These are phyloP conservation scores for Ophidiomyces ophidiicola DNA, from an alignment of 2,329 filamentous ascomycete genomes.

Conservation along the genomic window DNA sequence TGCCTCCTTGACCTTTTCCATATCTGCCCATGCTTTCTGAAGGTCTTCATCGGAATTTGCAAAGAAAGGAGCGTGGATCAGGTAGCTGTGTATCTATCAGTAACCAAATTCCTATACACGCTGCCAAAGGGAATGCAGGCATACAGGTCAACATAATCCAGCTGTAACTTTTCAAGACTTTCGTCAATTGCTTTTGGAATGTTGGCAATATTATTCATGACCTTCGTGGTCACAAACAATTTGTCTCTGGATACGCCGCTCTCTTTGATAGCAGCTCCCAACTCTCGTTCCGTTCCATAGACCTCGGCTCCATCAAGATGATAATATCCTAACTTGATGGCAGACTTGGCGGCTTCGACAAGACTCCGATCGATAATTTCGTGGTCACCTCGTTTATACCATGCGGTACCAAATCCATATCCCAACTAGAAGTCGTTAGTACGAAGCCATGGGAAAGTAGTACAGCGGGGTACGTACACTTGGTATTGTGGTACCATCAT, in stretches of 20 bases:
- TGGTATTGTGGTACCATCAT: slow-evolving; percentile 45
- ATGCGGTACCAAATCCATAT: slow-evolving; percentile 53
- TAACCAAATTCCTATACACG: background rate
- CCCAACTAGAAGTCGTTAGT: slow-evolving; percentile 41
- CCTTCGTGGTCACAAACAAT: slow-evolving; percentile 47
- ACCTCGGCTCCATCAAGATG: slow-evolving; percentile 54
- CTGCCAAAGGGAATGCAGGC: slow-evolving; percentile 12
- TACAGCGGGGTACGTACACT: slow-evolving; percentile 32
- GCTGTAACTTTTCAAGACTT: slow-evolving; percentile 47
- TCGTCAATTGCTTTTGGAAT: slow-evolving; percentile 44
- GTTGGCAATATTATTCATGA: slow-evolving; percentile 41
- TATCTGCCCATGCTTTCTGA: slow-evolving; percentile 46
- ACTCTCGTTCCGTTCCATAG: slow-evolving; percentile 39
- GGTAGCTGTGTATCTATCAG: slow-evolving; percentile 34
- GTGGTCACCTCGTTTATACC: slow-evolving; percentile 45
- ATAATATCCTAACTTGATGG: slow-evolving; percentile 47
- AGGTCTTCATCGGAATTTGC: slow-evolving; percentile 42
- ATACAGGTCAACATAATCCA: slow-evolving; percentile 52
- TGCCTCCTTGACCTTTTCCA: slow-evolving; percentile 46
- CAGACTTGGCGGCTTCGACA: slow-evolving; percentile 45
- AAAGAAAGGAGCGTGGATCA: slow-evolving; percentile 52
- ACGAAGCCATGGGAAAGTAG: too few species aligned
- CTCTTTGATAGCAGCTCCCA: slow-evolving; percentile 39
- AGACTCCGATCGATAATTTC: slow-evolving; percentile 41
- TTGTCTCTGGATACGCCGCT: slow-evolving; percentile 36